phyloP scores from a whole-genome alignment of 2,329 filamentous ascomycete genomes.

The Aciculosporium take region DNA sequence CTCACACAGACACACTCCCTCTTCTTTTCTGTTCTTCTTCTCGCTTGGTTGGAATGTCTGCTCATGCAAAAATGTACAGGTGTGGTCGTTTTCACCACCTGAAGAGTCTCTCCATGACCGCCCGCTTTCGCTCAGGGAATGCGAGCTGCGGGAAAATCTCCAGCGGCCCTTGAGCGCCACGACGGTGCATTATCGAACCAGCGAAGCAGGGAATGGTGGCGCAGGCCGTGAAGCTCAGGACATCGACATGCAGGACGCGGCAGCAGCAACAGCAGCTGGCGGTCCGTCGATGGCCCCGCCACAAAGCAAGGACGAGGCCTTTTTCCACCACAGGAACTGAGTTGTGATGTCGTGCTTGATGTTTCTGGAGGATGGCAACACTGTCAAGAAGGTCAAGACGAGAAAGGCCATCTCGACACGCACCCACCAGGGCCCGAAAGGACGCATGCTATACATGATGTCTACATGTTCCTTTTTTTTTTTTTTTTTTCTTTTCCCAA shows the following conservation, averaged over 20 bases:
- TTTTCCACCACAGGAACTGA: constrained; percentile 37
- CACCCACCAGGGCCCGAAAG: neutral
- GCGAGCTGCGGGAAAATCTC: constrained; percentile 30
- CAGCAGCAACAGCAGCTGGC: constrained; percentile 40
- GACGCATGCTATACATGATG: constrained; percentile 1
- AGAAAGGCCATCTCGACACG: neutral
- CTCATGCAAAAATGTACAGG: constrained; percentile 33
- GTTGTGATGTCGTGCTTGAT: neutral
- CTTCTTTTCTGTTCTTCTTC: neutral
- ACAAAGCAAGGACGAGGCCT: constrained; percentile 30
- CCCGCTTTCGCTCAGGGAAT: constrained; percentile 34
- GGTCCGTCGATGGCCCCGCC: constrained; percentile 23
- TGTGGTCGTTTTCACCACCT: constrained; percentile 89
- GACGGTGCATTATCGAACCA: constrained; percentile 28
- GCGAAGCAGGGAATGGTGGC: constrained; percentile 15
- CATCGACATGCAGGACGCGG: constrained; percentile 42
- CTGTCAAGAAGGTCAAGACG: neutral
- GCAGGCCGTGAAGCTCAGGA: constrained; percentile 28
- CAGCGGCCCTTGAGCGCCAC: constrained; percentile 38
- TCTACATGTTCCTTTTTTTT: no score
- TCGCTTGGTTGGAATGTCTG: neutral
- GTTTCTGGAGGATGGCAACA: neutral
- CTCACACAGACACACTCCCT: neutral
- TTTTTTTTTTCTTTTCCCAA: no score
- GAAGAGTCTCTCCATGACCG: constrained; percentile 48